Percentiles rank a stretch among this genome's conserved stretches.
These are phyloP conservation scores for Dactylellina leptospora DNA, from an alignment of 2,329 filamentous ascomycete species.

Conservation along the genomic window DNA sequence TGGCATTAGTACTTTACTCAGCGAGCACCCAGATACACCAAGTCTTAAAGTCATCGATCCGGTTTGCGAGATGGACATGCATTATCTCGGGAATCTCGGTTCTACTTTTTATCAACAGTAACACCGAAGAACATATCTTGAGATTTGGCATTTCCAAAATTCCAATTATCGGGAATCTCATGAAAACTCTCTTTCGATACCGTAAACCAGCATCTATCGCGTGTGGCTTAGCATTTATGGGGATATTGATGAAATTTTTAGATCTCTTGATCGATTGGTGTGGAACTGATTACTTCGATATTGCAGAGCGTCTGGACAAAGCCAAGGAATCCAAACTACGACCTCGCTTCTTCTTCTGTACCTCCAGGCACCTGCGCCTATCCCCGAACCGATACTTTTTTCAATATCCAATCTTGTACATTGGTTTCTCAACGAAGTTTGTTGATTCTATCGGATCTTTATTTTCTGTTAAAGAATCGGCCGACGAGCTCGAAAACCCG, in stretches of 20 bases:
- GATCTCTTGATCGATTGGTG: conserved; percentile 10
- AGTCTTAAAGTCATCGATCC: no score
- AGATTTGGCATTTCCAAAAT: neutral
- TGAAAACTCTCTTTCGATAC: neutral
- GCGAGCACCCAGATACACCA: no score
- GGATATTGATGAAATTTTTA: neutral
- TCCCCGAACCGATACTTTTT: conserved; percentile 75
- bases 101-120: neutral
- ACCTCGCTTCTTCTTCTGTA: conserved; percentile 71
- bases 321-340: conserved; percentile 44
- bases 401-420: conserved; percentile 74
- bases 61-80: no score
- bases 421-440: conserved; percentile 74
- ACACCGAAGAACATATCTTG: neutral
- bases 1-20: no score
- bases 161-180: neutral
- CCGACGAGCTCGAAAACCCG: conserved; percentile 57
- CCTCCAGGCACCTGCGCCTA: conserved; percentile 72
- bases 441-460: conserved; percentile 67
- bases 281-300: conserved; percentile 48
- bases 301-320: conserved; percentile 53
- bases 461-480: conserved; percentile 63
- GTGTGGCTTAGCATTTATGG: neutral
- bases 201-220: neutral
- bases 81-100: neutral